These are phyloP conservation scores for Papiliotrema terrestris DNA, from an alignment of 1,284 basidiomycete species.

Conservation along the genomic window DNA sequence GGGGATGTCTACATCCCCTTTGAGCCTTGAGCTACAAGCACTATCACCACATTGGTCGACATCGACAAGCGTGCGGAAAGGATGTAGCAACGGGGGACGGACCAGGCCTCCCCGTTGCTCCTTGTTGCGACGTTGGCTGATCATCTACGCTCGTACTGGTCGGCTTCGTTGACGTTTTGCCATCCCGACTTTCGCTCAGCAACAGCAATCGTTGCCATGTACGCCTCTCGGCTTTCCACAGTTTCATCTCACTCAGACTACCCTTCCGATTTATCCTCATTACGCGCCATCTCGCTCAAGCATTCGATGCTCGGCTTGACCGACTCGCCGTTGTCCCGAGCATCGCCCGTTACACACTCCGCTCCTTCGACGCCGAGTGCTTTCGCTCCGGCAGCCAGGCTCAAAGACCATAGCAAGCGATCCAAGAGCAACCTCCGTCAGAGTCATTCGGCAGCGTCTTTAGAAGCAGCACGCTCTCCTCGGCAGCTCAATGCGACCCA, in stretches of 20 bases:
- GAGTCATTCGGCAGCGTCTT: not conserved
- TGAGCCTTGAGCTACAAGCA: no score
- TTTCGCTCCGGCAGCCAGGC: not conserved
- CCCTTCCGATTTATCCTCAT: not conserved
- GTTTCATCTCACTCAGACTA: not conserved
- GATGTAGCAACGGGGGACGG: no score
- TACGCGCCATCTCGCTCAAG: not conserved
- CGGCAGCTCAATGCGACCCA: not conserved
- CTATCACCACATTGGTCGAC: no score
- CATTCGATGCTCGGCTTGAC: slow-evolving; percentile 1
- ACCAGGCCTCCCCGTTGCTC: no score
- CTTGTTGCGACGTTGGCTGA: no score
- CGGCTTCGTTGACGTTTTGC: no score
- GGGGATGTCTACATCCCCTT: no score
- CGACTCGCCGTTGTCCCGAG: not conserved
- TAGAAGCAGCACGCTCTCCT: not conserved
- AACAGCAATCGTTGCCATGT: not conserved
- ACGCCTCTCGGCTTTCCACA: not conserved
- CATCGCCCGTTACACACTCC: not conserved
- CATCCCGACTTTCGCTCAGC: no score
- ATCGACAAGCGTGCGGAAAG: no score
- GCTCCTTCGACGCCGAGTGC: not conserved
- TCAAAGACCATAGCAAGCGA: no score
- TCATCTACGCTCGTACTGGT: no score
- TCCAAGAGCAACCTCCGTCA: not conserved